phyloP scores from a whole-genome alignment of 495 filamentous ascomycete species.

The Cercophora sp. region DNA sequence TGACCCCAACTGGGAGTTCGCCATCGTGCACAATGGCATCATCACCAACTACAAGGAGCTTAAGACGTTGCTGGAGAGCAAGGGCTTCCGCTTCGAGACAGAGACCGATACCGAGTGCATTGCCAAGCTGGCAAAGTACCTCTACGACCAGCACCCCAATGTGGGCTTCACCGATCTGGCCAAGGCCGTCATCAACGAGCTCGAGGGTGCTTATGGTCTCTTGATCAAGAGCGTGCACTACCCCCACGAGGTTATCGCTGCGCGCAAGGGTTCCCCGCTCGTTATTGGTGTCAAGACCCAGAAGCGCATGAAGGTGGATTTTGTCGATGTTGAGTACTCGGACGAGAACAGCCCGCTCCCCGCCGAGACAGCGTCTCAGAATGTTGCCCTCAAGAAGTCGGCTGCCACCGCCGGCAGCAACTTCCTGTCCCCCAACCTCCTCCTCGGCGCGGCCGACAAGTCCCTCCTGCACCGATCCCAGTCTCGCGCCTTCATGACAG shows the following conservation, averaged over 20 bases:
- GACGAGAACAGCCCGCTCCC: conserved; percentile 78
- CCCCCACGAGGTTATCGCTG: conserved; percentile 95
- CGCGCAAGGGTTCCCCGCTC: conserved; percentile 93
- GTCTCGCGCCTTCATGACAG: conserved; percentile 96
- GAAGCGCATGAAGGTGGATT: conserved; percentile 99
- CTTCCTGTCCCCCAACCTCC: conserved; percentile 61
- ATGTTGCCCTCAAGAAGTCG: conserved; percentile 88
- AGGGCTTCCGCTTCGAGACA: conserved; percentile 97
- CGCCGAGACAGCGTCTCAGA: conserved; percentile 93
- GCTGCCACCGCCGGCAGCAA: conserved; percentile 37
- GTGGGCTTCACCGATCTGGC: conserved; percentile 94
- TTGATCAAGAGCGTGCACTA: conserved; percentile 97
- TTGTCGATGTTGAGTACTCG: conserved; percentile 95
- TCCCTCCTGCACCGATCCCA: conserved; percentile 95
- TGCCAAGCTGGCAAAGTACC: conserved; percentile 96
- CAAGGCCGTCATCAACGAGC: conserved; percentile 96
- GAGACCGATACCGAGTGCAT: conserved; percentile 99
- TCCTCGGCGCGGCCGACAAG: conserved; percentile 88
- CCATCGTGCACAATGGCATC: conserved; percentile 98
- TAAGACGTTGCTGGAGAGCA: conserved; percentile 84
- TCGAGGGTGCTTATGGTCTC: conserved; percentile 95
- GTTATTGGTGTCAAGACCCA: conserved; percentile 93
- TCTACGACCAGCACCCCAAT: conserved; percentile 91
- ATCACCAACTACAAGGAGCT: conserved; percentile 99
- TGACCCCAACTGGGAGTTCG: conserved; percentile 90